phyloP scores from a whole-genome alignment of 2,329 filamentous ascomycete genomes.

The Colletotrichum sp. region DNA sequence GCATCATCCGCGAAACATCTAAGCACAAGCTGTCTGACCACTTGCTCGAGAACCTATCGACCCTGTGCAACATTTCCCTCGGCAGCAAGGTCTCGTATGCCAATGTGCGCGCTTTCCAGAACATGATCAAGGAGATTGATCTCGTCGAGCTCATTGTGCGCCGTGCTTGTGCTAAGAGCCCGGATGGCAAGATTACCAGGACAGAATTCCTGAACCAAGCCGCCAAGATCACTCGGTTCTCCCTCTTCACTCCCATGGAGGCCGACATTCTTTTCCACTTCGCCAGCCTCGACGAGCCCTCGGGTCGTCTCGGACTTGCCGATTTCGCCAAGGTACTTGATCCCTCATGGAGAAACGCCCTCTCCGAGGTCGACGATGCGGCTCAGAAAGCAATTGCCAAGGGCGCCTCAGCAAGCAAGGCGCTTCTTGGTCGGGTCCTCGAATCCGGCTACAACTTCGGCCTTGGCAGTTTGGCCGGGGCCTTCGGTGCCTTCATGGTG shows the following conservation, averaged over 20 bases:
- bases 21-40: slow-evolving; percentile 98
- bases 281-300: slow-evolving; percentile 88
- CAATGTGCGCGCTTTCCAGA: slow-evolving; percentile 97
- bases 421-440: slow-evolving; percentile 66
- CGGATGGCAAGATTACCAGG: slow-evolving; percentile 91
- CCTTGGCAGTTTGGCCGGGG: slow-evolving; percentile 88
- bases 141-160: slow-evolving; percentile 92
- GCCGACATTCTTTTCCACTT: slow-evolving; percentile 99
- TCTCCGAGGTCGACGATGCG: slow-evolving; percentile 55
- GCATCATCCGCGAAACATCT: slow-evolving; percentile 92
- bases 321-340: slow-evolving; percentile 97
- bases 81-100: slow-evolving; percentile 96
- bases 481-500: slow-evolving; percentile 99
- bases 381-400: slow-evolving; percentile 38
- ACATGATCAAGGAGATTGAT: slow-evolving; percentile 97
- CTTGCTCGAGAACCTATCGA: slow-evolving; percentile 86
- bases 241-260: slow-evolving; percentile 97
- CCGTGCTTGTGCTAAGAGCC: slow-evolving; percentile 81
- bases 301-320: slow-evolving; percentile 78
- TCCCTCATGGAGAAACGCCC: slow-evolving; percentile 80
- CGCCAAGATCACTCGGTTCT: slow-evolving; percentile 88
- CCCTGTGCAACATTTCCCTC: slow-evolving; percentile 91
- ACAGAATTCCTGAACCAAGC: slow-evolving; percentile 96
- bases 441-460: slow-evolving; percentile 90
- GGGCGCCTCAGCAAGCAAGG: slow-evolving; percentile 50